Evolutionary conservation across 2,329 filamentous ascomycete species (phyloP), one percentile per base, ranked within the genome.

Genomic region (Stachybotrys echinatus): DNA sequence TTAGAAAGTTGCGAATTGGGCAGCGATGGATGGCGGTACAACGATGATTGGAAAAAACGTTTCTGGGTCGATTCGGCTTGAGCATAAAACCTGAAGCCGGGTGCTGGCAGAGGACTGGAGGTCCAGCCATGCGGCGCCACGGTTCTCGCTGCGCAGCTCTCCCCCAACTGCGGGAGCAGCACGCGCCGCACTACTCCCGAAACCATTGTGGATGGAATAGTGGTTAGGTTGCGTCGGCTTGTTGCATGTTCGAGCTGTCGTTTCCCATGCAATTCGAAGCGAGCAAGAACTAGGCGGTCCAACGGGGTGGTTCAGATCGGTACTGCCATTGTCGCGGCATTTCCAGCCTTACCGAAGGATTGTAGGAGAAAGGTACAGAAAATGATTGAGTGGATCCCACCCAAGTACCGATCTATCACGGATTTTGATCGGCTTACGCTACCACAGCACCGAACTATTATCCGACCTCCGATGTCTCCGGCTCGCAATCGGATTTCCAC

Each of bases 111-210:
- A 17, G 17, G 10, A 37, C 17, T 37, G 17, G 19, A 20, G 10
- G n/a, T 14, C 38, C 17, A 40, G 38, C 17, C 8, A 18, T 40
- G 38, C 38, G 38, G 2, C 17, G 38, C 19, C 38, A n/a, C 8
- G 3, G 38, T 40, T 18, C n/a, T 40, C 38, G 38, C 38, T 8
- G n/a, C 19, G 18, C 38, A 61, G 62, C 60, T 59, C 55, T 67
- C 65, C 57, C 66, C 67, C 63, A 72, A 67, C 61, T 69, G 71
- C 54, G 74, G 74, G 67, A 75, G 69, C 69, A 77, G 68, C 66
- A 69, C 68, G 61, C 72, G 73, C 59, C 74, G 75, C 61, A 74
- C 68, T 62, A 70, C 69, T 65, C 72, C 74, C 68, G 73, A 70
- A 65, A 70, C 71, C 75, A 79, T 79, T 58, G 59, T 71, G 61